Conservation (phyloP, 129 eudicot species). For the Tagetes patula region DNA sequence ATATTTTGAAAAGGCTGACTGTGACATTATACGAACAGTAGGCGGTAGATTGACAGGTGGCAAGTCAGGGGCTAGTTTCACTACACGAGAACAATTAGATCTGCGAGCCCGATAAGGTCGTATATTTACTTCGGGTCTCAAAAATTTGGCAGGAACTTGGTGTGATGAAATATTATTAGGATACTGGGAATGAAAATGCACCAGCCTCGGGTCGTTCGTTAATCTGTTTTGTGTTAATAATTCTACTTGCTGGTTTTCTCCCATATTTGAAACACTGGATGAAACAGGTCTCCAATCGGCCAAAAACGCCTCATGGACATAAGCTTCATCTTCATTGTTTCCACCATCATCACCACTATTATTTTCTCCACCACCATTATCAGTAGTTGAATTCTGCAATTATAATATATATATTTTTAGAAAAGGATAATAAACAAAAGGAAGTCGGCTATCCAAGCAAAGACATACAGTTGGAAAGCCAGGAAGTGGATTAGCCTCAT, state of each 20-base stretch:
- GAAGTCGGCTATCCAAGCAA: neutral
- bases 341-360: slow-evolving; percentile 53
- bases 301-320: slow-evolving; percentile 96
- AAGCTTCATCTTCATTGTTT: slow-evolving; percentile 75
- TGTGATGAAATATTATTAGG: slow-evolving; percentile 23
- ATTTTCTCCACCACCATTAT: slow-evolving; percentile 51
- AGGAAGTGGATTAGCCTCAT: slow-evolving; percentile 26
- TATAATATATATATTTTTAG: slow-evolving; percentile 7
- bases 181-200: slow-evolving; percentile 26
- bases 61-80: slow-evolving; percentile 83
- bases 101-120: slow-evolving; percentile 53
- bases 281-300: slow-evolving; percentile 90
- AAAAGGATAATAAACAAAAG: neutral
- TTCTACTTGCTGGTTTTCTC: slow-evolving; percentile 24
- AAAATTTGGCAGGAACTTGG: slow-evolving; percentile 18
- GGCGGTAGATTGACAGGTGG: slow-evolving; percentile 98
- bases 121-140: slow-evolving; percentile 33
- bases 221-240: slow-evolving; percentile 9
- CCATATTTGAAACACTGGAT: slow-evolving; percentile 26
- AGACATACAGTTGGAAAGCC: slow-evolving; percentile 43
- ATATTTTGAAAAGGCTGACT: slow-evolving; percentile 63
- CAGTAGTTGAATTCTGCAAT: slow-evolving; percentile 50
- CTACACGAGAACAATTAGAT: slow-evolving; percentile 46
- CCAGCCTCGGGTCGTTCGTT: slow-evolving; percentile 7
- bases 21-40: slow-evolving; percentile 84